Conservation (phyloP, 2,329 filamentous ascomycete species). For the Ascochyta clinopodiicola region DNA sequence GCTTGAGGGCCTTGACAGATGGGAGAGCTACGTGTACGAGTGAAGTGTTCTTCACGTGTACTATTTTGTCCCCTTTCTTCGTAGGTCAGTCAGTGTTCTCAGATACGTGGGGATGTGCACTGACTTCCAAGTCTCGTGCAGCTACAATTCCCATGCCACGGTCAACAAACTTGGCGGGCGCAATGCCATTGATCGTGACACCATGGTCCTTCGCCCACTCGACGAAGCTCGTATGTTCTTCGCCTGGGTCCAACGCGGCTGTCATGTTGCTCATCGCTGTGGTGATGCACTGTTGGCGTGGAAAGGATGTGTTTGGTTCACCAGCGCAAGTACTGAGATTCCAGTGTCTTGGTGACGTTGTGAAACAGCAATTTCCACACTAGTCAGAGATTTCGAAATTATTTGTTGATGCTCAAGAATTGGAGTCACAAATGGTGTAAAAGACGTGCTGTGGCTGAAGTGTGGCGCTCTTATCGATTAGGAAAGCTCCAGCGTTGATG, state of each 20-base stretch:
- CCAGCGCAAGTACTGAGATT: too few species aligned
- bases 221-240: slow-evolving; percentile 63
- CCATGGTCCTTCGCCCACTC: slow-evolving; percentile 72
- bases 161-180: slow-evolving; percentile 70
- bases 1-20: slow-evolving; percentile 56
- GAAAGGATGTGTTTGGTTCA: too few species aligned
- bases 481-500: slow-evolving; percentile 11
- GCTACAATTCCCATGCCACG: slow-evolving; percentile 81
- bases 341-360: too few species aligned
- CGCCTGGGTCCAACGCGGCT: slow-evolving; percentile 41
- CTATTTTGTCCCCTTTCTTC: slow-evolving; percentile 66
- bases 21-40: slow-evolving; percentile 69
- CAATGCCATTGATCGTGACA: slow-evolving; percentile 71
- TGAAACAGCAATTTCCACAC: too few species aligned
- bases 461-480: slow-evolving; percentile 35
- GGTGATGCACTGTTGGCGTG: too few species aligned
- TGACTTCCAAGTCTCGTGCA: slow-evolving; percentile 69
- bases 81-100: slow-evolving; percentile 23
- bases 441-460: slow-evolving; percentile 21
- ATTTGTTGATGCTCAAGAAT: not conserved
- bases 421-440: slow-evolving; percentile 11
- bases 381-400: too few species aligned
- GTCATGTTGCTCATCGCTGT: slow-evolving; percentile 28
- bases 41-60: slow-evolving; percentile 67
- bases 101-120: slow-evolving; percentile 9